Conservation (phyloP, 2,329 filamentous ascomycete genomes). For the Plectosphaerella plurivora region DNA sequence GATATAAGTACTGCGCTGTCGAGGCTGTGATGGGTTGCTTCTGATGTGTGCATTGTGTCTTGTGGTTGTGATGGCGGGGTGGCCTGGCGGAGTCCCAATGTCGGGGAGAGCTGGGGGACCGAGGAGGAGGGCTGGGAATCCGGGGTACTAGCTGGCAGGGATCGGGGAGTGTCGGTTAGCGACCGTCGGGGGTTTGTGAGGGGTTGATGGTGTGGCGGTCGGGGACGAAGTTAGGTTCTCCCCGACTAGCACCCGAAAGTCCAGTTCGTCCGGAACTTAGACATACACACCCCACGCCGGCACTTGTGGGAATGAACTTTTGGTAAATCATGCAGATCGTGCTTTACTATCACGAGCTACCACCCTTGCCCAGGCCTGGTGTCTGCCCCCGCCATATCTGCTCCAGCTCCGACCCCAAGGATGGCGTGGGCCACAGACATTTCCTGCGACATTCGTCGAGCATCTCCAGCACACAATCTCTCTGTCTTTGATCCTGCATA, state of each 20-base stretch:
- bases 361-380: not conserved
- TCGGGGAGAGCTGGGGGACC: not conserved
- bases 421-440: constrained; percentile 5
- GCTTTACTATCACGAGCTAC: not conserved
- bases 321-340: too few relatives aligned
- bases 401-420: constrained; percentile 4
- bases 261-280: too few relatives aligned
- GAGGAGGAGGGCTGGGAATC: not conserved
- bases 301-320: too few relatives aligned
- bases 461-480: not conserved
- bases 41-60: not conserved
- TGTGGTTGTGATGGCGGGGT: not conserved
- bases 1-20: not conserved
- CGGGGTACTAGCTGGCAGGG: not conserved
- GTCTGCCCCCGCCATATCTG: not conserved
- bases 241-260: too few relatives aligned
- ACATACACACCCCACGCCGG: too few relatives aligned
- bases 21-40: not conserved
- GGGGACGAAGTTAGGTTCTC: not conserved
- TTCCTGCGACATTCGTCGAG: constrained; percentile 2
- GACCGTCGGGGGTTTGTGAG: not conserved
- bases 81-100: not conserved
- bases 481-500: constrained; percentile 1
- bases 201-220: not conserved
- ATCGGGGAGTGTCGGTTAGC: not conserved